A percentile compares a stretch with the other conserved stretches of the same genome.
phyloP scores from a whole-genome alignment of 768 basidiomycete species.

The Mycena leptocephala region DNA sequence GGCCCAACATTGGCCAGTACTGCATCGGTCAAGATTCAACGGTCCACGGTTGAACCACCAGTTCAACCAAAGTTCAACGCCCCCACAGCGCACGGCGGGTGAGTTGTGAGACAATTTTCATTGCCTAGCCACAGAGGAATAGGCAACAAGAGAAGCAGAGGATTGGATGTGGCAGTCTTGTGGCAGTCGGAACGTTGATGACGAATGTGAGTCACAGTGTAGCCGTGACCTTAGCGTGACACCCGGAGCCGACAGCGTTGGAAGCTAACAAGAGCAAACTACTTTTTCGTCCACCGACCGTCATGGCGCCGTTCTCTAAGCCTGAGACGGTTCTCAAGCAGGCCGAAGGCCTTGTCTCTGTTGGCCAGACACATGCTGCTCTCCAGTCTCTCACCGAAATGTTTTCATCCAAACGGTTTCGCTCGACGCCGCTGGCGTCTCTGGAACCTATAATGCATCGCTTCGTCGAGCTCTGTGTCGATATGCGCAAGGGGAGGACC shows the following conservation, averaged over 20 bases:
- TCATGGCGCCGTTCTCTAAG: conserved; percentile 92
- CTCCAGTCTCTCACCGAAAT: conserved; percentile 93
- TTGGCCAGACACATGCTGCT: conserved; percentile 92
- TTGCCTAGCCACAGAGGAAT: too few species aligned
- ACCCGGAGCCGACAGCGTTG: not conserved
- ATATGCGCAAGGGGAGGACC: conserved; percentile 93
- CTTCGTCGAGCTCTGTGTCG: conserved; percentile 96
- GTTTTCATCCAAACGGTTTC: conserved; percentile 95
- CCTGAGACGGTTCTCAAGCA: conserved; percentile 94
- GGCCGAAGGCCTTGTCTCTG: conserved; percentile 94
- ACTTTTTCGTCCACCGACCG: not conserved
- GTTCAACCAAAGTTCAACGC: too few species aligned
- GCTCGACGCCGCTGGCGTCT: conserved; percentile 88
- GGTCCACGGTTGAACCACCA: too few species aligned
- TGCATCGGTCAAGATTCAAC: too few species aligned
- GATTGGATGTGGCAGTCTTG: too few species aligned
- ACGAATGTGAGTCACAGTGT: too few species aligned
- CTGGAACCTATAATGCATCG: conserved; percentile 97
- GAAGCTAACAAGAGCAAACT: not conserved
- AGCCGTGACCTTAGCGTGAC: too few species aligned
- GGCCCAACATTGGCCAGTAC: too few species aligned
- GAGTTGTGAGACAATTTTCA: too few species aligned
- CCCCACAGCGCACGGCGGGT: too few species aligned
- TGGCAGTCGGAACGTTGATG: too few species aligned
- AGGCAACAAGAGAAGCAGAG: too few species aligned